Evolutionary conservation across 2,329 filamentous ascomycete genomes (phyloP).

Genomic region (Nigrospora osmanthi): DNA sequence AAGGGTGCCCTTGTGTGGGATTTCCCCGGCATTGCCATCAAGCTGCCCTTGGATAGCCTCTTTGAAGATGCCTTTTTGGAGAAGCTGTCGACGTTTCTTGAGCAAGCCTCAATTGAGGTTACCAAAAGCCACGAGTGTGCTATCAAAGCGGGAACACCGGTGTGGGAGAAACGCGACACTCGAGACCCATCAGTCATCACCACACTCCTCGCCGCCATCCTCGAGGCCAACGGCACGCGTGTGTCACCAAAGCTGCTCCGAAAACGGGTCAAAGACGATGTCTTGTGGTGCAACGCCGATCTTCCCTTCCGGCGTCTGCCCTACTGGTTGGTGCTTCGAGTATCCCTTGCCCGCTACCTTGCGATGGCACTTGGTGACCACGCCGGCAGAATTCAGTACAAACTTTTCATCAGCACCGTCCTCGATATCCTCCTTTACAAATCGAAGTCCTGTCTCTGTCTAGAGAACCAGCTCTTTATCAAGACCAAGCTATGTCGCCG

Average conservation of each 20-base stretch:
- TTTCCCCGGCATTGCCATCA: constrained; percentile 45
- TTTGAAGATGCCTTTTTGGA: constrained; percentile 33
- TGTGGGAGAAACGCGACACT: constrained; percentile 51
- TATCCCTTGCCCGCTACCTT: constrained; percentile 45
- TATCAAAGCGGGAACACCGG: constrained; percentile 38
- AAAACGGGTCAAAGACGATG: constrained; percentile 58
- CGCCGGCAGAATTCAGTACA: constrained; percentile 43
- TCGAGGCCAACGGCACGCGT: constrained; percentile 43
- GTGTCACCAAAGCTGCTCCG: constrained; percentile 28
- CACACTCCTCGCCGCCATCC: constrained; percentile 50
- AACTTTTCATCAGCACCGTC: constrained; percentile 42
- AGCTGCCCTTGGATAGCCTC: constrained; percentile 29
- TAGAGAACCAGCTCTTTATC: constrained; percentile 30
- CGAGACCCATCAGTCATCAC: constrained; percentile 48
- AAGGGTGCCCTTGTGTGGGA: constrained; percentile 41
- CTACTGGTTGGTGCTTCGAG: constrained; percentile 54
- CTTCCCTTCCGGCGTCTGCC: constrained; percentile 56
- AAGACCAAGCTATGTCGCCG: constrained; percentile 48
- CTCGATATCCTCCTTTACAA: constrained; percentile 37
- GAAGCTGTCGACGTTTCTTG: constrained; percentile 42
- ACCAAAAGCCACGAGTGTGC: constrained; percentile 40
- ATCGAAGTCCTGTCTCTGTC: constrained; percentile 14
- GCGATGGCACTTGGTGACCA: constrained; percentile 26
- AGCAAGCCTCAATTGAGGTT: constrained; percentile 44
- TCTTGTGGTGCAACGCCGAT: constrained; percentile 37